These are phyloP conservation scores for Luzula sylvatica DNA, from an alignment of 176 grass and related monocot species.

Conservation along the genomic window DNA sequence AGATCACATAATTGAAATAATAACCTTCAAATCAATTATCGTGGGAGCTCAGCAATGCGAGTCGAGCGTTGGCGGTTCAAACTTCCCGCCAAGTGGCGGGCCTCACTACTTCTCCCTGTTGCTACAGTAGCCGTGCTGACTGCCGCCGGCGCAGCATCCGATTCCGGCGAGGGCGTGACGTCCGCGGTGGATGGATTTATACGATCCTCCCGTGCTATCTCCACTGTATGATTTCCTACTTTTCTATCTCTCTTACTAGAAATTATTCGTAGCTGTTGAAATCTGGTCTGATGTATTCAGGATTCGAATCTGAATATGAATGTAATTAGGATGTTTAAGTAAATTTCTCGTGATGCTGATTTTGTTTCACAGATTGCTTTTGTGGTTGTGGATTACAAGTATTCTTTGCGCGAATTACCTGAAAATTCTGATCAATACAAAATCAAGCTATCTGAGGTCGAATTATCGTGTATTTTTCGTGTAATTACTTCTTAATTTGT, in stretches of 20 bases:
- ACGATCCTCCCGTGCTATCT: conserved; percentile 70
- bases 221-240: conserved; percentile 26
- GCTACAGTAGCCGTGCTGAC: conserved; percentile 22
- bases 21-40: too few species aligned
- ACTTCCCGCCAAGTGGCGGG: background rate
- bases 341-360: background rate
- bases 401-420: conserved; percentile 38
- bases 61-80: conserved; percentile 9
- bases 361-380: conserved; percentile 50
- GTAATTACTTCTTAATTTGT: too few species aligned
- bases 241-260: background rate
- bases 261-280: background rate
- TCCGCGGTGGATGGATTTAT: conserved; percentile 41
- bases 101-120: conserved; percentile 27
- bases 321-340: too few species aligned
- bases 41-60: conserved; percentile 5
- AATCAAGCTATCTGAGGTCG: conserved; percentile 66
- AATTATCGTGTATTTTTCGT: background rate
- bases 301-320: background rate
- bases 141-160: conserved; percentile 11
- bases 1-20: too few species aligned
- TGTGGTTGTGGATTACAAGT: conserved; percentile 72
- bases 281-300: background rate
- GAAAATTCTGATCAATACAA: conserved; percentile 39
- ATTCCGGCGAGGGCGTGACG: conserved; percentile 13